Percentiles rank a stretch among this genome's conserved stretches.
These are phyloP conservation scores for Chondrus crispus DNA, from an alignment of 23 red algal genomes.

Conservation along the genomic window DNA sequence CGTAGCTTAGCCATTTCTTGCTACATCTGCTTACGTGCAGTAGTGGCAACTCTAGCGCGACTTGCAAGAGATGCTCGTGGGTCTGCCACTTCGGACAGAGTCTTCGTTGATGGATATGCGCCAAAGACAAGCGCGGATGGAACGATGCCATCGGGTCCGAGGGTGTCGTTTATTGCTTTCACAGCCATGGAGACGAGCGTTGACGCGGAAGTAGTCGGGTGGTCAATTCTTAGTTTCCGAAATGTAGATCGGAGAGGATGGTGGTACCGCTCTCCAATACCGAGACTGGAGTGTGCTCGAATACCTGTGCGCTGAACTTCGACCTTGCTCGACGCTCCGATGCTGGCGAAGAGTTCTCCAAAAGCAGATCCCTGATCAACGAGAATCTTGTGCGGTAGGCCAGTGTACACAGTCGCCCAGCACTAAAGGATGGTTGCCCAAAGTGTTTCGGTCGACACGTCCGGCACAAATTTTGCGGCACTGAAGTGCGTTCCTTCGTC, in stretches of 20 bases:
- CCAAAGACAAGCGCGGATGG: not conserved
- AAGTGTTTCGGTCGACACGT: not conserved
- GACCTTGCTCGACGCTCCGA: not conserved
- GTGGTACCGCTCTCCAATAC: constrained; percentile 8
- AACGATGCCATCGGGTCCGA: not conserved
- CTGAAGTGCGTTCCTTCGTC: not conserved
- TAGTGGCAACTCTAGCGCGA: not conserved
- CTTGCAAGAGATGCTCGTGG: not conserved
- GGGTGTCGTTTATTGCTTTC: constrained; percentile 4
- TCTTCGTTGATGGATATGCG: not conserved
- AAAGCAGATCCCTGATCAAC: constrained; percentile 12
- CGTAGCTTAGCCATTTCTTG: constrained; percentile 10
- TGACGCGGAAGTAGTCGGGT: not conserved
- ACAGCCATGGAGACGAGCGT: not conserved
- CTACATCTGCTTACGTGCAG: not conserved
- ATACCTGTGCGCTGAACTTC: constrained; percentile 3
- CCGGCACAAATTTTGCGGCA: not conserved
- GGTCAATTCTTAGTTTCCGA: not conserved
- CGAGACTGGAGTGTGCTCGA: not conserved
- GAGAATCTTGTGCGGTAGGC: not conserved
- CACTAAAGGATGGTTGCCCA: not conserved
- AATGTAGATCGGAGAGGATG: not conserved
- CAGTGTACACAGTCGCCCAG: constrained; percentile 11
- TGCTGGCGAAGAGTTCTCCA: not conserved
- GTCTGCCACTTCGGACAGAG: not conserved